Base-by-base conservation (phyloP, 176 grass and related monocot genomes). In the Lolium multiflorum region DNA sequence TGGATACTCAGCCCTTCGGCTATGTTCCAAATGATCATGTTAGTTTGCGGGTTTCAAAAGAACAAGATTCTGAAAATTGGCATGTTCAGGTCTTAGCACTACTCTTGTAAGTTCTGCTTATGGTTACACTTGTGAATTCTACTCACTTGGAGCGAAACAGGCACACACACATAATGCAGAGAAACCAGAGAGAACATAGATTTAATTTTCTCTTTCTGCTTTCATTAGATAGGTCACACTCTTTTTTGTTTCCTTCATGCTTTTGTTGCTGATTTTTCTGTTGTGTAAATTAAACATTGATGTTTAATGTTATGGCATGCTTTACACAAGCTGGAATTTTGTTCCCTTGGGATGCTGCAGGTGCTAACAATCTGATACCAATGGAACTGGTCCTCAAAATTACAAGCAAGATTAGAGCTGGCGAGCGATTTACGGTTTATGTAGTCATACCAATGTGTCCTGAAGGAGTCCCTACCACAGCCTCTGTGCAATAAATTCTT, bases 391-490 rank as follows among this genome's bases (percentile, higher is more conserved):
- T 93, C 72, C 87, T 98, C 57, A 98, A 98, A 91, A 85, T 98
- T 76, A 93, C 78, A 49, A 94, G 91, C 68, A 98, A 98, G 76
- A 98, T 98, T 84, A 95, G 88, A 91, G 91, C 86, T 0, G 79
- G 88, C 3, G 88, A 98, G 54, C 88, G 90, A 4, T 98, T 98
- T 89, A 88, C 96, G 49, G 96, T 98, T 63, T 98, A 98, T 88
- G 82, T 98, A 74, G 77, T 98, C 65, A 98, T 98, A 86, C 96
- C 96, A 52, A 93, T 98, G 96, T 98, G 96, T 93, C 96, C 96
- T 62, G 96, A 98, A 92, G 96, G 96, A 84, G 90, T 91, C 68
- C 96, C 96, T 87, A 94, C 88, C 38, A 2, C 90, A 56, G 12
- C 74, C 47, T 90, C 96, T 75, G 91, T 96, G 67, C 93, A 96